Conservation (phyloP, 2,329 filamentous ascomycete species). For the Colletotrichum paranaense region DNA sequence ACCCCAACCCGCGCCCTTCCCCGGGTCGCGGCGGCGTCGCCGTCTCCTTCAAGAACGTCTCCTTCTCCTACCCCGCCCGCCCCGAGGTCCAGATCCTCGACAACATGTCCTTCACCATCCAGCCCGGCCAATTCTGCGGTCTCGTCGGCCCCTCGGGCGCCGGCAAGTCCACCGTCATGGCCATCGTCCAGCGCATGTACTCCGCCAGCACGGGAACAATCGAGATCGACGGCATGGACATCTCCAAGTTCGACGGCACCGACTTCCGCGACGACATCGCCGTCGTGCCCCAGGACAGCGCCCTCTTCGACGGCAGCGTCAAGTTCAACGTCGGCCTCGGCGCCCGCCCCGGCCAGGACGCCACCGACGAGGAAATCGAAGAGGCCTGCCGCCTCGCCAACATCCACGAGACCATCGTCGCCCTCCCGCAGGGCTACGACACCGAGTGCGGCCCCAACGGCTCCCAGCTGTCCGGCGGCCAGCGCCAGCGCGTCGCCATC, state of each 20-base stretch:
- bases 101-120: constrained; percentile 66
- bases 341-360: constrained; percentile 55
- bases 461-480: constrained; percentile 74
- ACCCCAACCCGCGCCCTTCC: constrained; percentile 39
- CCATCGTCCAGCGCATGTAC: constrained; percentile 64
- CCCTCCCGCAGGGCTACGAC: constrained; percentile 66
- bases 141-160: constrained; percentile 75
- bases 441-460: constrained; percentile 71
- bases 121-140: constrained; percentile 70
- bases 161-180: constrained; percentile 75
- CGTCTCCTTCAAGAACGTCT: constrained; percentile 68
- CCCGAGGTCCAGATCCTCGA: constrained; percentile 68
- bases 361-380: constrained; percentile 61
- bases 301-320: constrained; percentile 54
- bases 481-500: constrained; percentile 76
- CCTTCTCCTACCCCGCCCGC: constrained; percentile 74
- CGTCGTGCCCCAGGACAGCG: constrained; percentile 53
- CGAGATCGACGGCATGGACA: constrained; percentile 58
- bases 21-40: constrained; percentile 50
- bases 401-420: constrained; percentile 68
- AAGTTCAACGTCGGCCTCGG: constrained; percentile 54
- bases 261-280: constrained; percentile 52
- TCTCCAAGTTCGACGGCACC: constrained; percentile 51
- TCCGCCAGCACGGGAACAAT: constrained; percentile 53
- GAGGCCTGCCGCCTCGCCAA: constrained; percentile 68